Base-by-base conservation (phyloP, 2,329 filamentous ascomycete genomes). In the Paecilomyces niveus region DNA sequence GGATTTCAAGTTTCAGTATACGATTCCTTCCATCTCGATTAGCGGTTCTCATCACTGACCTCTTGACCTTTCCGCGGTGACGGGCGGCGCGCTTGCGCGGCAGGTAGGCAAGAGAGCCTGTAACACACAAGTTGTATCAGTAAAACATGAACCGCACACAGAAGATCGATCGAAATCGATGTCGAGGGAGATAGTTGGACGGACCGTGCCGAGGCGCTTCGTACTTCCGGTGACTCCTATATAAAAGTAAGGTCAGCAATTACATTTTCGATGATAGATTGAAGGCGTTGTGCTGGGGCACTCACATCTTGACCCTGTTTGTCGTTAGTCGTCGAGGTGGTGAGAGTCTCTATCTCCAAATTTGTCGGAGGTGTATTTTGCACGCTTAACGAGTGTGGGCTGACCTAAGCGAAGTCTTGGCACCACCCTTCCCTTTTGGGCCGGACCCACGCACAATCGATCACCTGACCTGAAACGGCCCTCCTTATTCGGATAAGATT, bases 1-100 rank as follows among this genome's bases (percentile, higher is more conserved):
- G 76, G 39, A 45, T 7, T 71, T 58, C 64, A 61, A 62, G 58
- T 63, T 63, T 76, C 64, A 72, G 68, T 64, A 69, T 68, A 59
- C 55, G 54, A 62, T 63, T 60, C 53, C 33, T 45, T 53, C 33
- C 22, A 56, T 52, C 9, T 22, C 52, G 33, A 49, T 45, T 33
- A 35, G 9, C 18, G 21, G 56, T 58, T 53, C 49, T 60, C 39
- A 33, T 29, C 58, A 85, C 86, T 86, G 84, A 96, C 92, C 89
- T 92, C 91, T 97, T 97, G 79, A 97, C 93, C 86, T 96, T 96
- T 80, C 93, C 93, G 74, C 93, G 85, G 83, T 97, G 92, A 75
- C 92, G 87, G 80, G 92, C 85, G 74, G 92, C 91, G 77, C 93
- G 89, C 91, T 97, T 97, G 77, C 90, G 83, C 68, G 90, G 90